A percentile compares a stretch with the other conserved stretches of the same genome.
Conservation (phyloP, 192 early-diverging fungal species). For the Jimgerdemannia lactiflua region DNA sequence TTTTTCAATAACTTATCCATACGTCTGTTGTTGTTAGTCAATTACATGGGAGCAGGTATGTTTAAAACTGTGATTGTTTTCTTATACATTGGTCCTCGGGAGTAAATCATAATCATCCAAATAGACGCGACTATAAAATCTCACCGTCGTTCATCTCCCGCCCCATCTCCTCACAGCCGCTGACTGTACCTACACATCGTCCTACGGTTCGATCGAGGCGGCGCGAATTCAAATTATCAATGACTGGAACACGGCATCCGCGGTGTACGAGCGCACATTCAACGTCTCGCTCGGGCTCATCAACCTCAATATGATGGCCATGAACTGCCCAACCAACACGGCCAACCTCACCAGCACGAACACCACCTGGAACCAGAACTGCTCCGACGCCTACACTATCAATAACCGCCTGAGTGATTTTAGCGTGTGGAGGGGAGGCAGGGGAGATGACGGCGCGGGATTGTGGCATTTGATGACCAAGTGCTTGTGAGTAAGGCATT, state of each 20-base stretch:
- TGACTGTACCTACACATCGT: slow-evolving; percentile 66
- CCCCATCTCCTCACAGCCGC: slow-evolving; percentile 47
- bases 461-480: slow-evolving; percentile 95
- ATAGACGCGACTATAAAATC: not conserved
- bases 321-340: slow-evolving; percentile 64
- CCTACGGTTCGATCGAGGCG: slow-evolving; percentile 49
- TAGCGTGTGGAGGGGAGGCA: slow-evolving; percentile 77
- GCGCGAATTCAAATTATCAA: slow-evolving; percentile 72
- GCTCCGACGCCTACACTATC: slow-evolving; percentile 66
- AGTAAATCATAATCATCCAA: not conserved
- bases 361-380: slow-evolving; percentile 74
- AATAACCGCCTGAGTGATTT: slow-evolving; percentile 81
- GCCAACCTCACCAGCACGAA: slow-evolving; percentile 25
- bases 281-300: slow-evolving; percentile 85
- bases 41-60: slow-evolving; percentile 36
- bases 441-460: slow-evolving; percentile 71
- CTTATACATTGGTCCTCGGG: too few relatives aligned
- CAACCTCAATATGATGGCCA: slow-evolving; percentile 66
- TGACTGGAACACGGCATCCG: slow-evolving; percentile 81
- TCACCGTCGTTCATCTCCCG: not conserved
- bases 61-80: not conserved
- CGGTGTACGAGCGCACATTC: slow-evolving; percentile 81
- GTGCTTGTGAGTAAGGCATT: slow-evolving; percentile 46
- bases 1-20: not conserved
- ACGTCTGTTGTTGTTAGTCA: slow-evolving; percentile 16